Conservation (phyloP, 192 early-diverging fungal genomes). For the Chytriomyces confervae region DNA sequence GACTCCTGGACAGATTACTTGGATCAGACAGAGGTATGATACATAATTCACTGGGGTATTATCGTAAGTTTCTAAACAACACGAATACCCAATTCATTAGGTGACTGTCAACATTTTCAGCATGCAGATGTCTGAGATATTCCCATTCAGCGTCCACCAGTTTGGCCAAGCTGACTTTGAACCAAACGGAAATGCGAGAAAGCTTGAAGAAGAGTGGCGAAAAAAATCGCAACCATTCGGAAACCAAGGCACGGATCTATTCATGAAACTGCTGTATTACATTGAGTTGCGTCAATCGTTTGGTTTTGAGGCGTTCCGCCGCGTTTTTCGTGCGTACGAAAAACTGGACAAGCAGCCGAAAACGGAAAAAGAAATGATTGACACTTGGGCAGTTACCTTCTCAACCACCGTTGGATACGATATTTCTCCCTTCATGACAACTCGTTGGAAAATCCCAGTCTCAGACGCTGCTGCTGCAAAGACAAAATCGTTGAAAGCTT, state of each 20-base stretch:
- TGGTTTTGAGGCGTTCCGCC: not conserved
- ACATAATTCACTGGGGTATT: not conserved
- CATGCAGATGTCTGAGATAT: not conserved
- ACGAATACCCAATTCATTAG: not conserved
- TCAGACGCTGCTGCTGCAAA: not conserved
- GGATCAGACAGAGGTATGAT: not conserved
- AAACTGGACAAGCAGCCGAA: not conserved
- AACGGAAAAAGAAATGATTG: not conserved
- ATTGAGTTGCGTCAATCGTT: not conserved
- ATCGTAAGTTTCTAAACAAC: no score
- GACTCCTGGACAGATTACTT: not conserved
- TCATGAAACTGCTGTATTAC: slow-evolving; percentile 2
- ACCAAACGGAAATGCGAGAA: not conserved
- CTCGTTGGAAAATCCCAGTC: not conserved
- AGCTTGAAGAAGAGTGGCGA: not conserved
- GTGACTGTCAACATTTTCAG: slow-evolving; percentile 1
- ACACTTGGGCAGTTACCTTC: not conserved
- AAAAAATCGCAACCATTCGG: not conserved
- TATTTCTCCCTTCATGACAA: not conserved
- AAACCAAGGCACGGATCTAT: not conserved
- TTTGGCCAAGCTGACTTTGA: not conserved
- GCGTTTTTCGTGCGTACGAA: not conserved
- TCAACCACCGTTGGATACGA: not conserved
- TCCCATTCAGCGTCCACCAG: not conserved
- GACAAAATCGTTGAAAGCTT: not conserved